phyloP scores from a whole-genome alignment of 179 eudicot species.

The Sideroxylon spinosum region DNA sequence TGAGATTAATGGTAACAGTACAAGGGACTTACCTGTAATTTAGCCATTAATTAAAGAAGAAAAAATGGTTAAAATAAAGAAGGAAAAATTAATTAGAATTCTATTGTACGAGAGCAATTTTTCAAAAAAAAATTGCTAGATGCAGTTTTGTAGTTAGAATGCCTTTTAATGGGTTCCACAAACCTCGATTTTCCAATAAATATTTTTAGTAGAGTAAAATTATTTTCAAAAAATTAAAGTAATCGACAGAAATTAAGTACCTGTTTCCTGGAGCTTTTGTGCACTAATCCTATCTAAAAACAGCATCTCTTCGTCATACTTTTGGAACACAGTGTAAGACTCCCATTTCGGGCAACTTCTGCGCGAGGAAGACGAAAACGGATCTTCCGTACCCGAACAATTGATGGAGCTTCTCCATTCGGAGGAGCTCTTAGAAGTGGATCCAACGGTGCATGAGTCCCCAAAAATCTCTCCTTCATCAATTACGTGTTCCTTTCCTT shows the following conservation, averaged over 20 bases:
- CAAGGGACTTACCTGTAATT: no score
- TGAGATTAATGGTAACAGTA: no score
- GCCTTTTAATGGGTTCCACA: no score
- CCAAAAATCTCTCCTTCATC: slow-evolving; percentile 41
- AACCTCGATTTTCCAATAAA: no score
- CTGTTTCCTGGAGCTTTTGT: slow-evolving; percentile 92
- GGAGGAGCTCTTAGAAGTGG: slow-evolving; percentile 83
- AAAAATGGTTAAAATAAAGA: no score
- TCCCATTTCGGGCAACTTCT: slow-evolving; percentile 97
- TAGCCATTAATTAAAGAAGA: no score
- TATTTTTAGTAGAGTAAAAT: no score
- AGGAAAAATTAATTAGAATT: no score
- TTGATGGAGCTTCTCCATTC: slow-evolving; percentile 92
- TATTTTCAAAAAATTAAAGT: no score
- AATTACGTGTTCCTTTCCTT: slow-evolving; percentile 21
- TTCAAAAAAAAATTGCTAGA: no score
- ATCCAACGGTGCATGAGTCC: slow-evolving; percentile 67
- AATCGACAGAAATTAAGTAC: slow-evolving; percentile 22
- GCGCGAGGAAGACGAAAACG: slow-evolving; percentile 79
- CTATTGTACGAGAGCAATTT: no score
- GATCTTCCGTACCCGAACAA: slow-evolving; percentile 66
- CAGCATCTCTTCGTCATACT: slow-evolving; percentile 91
- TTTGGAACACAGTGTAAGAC: slow-evolving; percentile 81
- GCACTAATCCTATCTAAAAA: slow-evolving; percentile 71
- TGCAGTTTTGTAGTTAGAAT: no score